Base-by-base conservation (phyloP, 164 flowering plant genomes). In the Vitis riparia region DNA sequence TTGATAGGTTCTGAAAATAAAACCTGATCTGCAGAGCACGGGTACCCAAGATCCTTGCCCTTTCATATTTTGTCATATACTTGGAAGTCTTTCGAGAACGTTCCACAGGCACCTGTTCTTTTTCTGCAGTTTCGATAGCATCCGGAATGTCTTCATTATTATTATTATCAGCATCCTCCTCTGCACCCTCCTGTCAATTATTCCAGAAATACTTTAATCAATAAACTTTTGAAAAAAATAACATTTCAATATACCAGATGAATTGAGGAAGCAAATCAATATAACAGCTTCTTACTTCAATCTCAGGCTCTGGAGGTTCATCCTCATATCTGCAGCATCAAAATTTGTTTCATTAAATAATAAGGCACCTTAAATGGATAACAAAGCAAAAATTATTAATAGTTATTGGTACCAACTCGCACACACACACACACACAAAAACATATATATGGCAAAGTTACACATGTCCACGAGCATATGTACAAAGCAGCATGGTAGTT, bases 261-360 rank as follows among this genome's bases (percentile, higher is more conserved):
- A 27, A 52, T 30, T 11, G 3, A 67, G 58, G 14, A 73, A 70
- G 32, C 10, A 62, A 10, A 19, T 23, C n/a, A 58, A 65, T 63
- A 9, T 23, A 47, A 14, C 13, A 50, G 19, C 0, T 44, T 27
- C 80, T 80, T 69, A 87, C 94, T 72, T 91, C 97, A 70, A 80
- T 68, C 71, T 91, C 97, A n/a, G 92, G 92, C 75, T 91, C 97
- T 51, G 73, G 57, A 0, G 97, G 97, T 84, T 91, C 94, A 69
- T 91, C 97, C 76, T 85, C 92, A 23, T 91, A 91, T 53, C 96
- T 88, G 77, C 66, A 72, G 14, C 56, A 78, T 65, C 10, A 73
- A 37, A 37, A 37, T 37, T 37, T 9, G 19, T 30, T 4, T 48
- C 15, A 8, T 60, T 13, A 63, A 12, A 23, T 23, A 23, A 23